These are phyloP conservation scores for Solanum piurae DNA, from an alignment of 257 asterid species.

Conservation along the genomic window DNA sequence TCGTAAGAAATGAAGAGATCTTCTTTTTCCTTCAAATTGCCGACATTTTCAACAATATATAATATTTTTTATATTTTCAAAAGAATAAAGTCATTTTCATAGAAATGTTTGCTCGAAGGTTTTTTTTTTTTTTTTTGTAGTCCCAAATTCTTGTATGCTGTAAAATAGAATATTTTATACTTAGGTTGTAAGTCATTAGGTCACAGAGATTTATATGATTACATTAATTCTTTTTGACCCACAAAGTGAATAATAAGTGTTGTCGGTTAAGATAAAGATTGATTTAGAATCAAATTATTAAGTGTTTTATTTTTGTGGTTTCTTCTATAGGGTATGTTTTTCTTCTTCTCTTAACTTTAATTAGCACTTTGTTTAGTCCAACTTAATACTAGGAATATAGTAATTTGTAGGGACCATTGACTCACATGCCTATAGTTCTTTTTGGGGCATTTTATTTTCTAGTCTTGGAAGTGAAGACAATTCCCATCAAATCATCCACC, in stretches of 20 bases:
- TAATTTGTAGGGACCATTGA: not conserved
- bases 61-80: not conserved
- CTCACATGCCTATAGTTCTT: not conserved
- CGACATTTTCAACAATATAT: not conserved
- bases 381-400: not conserved
- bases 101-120: not conserved
- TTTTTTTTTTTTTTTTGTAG: not conserved
- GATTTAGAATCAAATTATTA: not conserved
- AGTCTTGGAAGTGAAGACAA: not conserved
- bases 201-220: not conserved
- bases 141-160: not conserved
- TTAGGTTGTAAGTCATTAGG: not conserved
- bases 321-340: not conserved
- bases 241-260: not conserved
- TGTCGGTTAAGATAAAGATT: not conserved
- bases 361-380: not conserved
- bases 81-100: not conserved
- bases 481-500: not conserved
- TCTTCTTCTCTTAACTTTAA: not conserved
- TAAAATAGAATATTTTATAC: not conserved
- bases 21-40: not conserved
- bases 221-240: not conserved
- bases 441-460: not conserved
- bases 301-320: not conserved
- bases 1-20: not conserved